Conservation (phyloP, 2,329 filamentous ascomycete species). For the Neofusicoccum laricinum region DNA sequence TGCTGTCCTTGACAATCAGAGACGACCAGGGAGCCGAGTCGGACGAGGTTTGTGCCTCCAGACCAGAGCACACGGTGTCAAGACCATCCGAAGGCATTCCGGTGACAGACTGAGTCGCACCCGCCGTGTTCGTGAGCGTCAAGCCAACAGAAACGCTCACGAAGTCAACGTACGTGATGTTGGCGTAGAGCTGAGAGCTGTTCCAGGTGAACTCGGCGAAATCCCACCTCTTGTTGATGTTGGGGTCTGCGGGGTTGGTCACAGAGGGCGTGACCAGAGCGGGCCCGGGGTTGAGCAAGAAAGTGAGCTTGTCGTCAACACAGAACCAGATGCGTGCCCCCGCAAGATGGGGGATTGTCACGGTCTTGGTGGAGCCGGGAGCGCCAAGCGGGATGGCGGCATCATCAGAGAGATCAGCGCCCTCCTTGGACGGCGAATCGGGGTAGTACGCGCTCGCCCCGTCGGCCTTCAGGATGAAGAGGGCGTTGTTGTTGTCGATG, state of each 20-base stretch:
- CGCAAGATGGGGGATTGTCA: slow-evolving; percentile 67
- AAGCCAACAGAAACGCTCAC: slow-evolving; percentile 52
- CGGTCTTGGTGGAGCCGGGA: slow-evolving; percentile 56
- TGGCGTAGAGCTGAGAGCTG: slow-evolving; percentile 46
- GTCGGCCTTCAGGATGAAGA: slow-evolving; percentile 64
- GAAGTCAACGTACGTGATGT: slow-evolving; percentile 74
- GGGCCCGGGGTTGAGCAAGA: slow-evolving; percentile 68
- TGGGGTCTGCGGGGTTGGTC: slow-evolving; percentile 57
- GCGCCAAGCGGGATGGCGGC: slow-evolving; percentile 63
- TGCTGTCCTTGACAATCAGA: slow-evolving; percentile 46
- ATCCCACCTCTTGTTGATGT: slow-evolving; percentile 44
- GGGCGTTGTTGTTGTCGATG: slow-evolving; percentile 56
- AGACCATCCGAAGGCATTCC: slow-evolving; percentile 61
- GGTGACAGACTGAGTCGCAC: slow-evolving; percentile 44
- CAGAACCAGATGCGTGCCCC: slow-evolving; percentile 73
- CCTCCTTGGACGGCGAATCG: slow-evolving; percentile 51
- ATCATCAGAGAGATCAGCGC: slow-evolving; percentile 54
- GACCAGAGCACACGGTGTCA: slow-evolving; percentile 50
- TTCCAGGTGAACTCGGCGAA: slow-evolving; percentile 51
- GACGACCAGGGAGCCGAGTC: slow-evolving; percentile 62
- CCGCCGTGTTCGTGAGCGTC: slow-evolving; percentile 38
- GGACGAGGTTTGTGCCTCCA: slow-evolving; percentile 53
- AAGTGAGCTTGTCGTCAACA: slow-evolving; percentile 59
- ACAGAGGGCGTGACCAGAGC: slow-evolving; percentile 73
- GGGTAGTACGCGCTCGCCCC: slow-evolving; percentile 66